phyloP scores from a whole-genome alignment of 2,329 filamentous ascomycete genomes.

The Hypoxylon rubiginosum region DNA sequence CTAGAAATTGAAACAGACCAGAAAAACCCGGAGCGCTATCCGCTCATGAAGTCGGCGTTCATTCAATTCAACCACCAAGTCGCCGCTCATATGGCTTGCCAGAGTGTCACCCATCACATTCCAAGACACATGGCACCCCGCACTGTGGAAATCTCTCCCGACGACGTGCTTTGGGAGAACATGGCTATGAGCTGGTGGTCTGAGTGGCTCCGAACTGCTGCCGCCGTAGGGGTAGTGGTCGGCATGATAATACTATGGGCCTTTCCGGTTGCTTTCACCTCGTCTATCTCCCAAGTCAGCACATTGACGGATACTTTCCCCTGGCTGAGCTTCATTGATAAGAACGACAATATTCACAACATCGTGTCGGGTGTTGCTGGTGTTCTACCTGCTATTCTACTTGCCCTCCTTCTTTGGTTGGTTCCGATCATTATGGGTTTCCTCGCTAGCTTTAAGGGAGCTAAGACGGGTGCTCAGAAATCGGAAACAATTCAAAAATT shows the following conservation, averaged over 20 bases:
- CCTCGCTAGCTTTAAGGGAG: slow-evolving; percentile 80
- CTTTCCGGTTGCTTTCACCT: slow-evolving; percentile 89
- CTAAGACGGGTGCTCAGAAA: slow-evolving; percentile 83
- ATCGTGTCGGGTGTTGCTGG: slow-evolving; percentile 78
- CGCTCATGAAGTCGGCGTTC: slow-evolving; percentile 95
- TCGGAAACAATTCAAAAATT: slow-evolving; percentile 89
- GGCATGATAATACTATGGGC: slow-evolving; percentile 91
- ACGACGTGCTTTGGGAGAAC: slow-evolving; percentile 96
- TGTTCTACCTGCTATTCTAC: slow-evolving; percentile 83
- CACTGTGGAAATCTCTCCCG: slow-evolving; percentile 91
- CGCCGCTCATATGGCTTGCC: slow-evolving; percentile 97
- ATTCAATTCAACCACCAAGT: slow-evolving; percentile 99
- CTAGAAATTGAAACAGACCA: slow-evolving; percentile 94
- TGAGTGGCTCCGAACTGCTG: slow-evolving; percentile 77
- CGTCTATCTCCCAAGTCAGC: slow-evolving; percentile 82
- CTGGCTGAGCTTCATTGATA: slow-evolving; percentile 79
- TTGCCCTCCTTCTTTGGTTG: slow-evolving; percentile 83
- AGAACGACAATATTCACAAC: slow-evolving; percentile 70
- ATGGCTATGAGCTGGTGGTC: slow-evolving; percentile 98
- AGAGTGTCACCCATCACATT: slow-evolving; percentile 89
- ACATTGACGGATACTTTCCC: slow-evolving; percentile 73
- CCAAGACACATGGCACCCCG: slow-evolving; percentile 95
- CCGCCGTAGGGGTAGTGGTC: slow-evolving; percentile 74
- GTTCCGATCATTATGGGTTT: slow-evolving; percentile 84
- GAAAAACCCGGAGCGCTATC: slow-evolving; percentile 84